phyloP scores from a whole-genome alignment of 202 grass and related monocot genomes.

The Cymbopogon flexuosus region DNA sequence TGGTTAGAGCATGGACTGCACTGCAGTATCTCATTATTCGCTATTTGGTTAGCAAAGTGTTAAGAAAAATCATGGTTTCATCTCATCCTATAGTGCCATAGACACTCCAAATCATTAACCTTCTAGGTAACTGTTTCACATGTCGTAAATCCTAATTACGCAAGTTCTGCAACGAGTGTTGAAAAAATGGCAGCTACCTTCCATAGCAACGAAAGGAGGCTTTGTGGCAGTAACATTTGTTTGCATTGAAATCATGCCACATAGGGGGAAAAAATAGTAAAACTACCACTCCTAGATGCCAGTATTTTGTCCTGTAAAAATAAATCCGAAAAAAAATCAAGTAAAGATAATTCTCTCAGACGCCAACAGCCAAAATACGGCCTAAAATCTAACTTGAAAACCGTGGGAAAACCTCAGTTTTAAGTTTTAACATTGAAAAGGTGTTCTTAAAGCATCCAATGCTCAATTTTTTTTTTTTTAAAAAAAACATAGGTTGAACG shows the following conservation, averaged over 20 bases:
- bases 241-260: neutral
- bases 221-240: neutral
- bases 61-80: neutral
- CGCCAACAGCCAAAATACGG: neutral
- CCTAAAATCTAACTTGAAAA: neutral
- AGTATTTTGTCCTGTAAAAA: neutral
- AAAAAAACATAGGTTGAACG: neutral
- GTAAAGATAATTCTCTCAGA: neutral
- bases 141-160: neutral
- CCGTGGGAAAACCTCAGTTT: neutral
- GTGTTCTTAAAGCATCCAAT: neutral
- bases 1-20: slow-evolving; percentile 23
- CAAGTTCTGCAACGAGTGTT: neutral
- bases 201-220: neutral
- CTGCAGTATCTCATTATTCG: neutral
- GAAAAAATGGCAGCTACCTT: neutral
- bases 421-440: neutral
- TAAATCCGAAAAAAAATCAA: neutral
- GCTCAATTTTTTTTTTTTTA: neutral
- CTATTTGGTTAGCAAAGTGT: neutral
- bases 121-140: neutral
- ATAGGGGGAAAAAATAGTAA: neutral
- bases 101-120: neutral
- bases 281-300: neutral
- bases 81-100: neutral